Evolutionary conservation across 2,329 filamentous ascomycete species (phyloP), one percentile per base, ranked within the genome.

Genomic region (Beauveria brongniartii): DNA sequence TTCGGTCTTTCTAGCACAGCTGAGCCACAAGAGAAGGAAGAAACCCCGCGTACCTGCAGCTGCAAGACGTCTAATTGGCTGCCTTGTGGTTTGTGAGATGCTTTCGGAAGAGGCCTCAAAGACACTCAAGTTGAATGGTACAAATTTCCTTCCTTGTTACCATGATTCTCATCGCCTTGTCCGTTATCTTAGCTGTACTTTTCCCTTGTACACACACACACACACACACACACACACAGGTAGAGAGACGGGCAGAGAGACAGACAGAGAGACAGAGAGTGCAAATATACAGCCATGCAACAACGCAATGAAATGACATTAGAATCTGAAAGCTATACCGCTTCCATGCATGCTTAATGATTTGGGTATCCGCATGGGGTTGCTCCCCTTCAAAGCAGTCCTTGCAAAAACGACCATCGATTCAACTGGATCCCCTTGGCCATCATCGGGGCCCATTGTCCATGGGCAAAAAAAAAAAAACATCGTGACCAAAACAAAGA

Each of bases 331-430:
- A 53, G 56, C 56, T 59, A 51, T 41, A 50, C 34, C 37, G 47
- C 56, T 48, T 59, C 56, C 56, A 53, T 59, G 48, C 46, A 59
- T 59, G 56, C 56, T 53, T 53, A 59, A 46, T 59, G 47, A 59
- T 53, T 59, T 59, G 56, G 56, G 56, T 59, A 59, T 59, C 56
- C 56, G 56, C 56, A 59, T 53, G 56, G 56, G 56, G 56, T 52
- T 53, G 56, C 40, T 46, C 56, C 48, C 56, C 56, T 53, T 59
- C 48, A 52, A 59, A 59, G 56, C 48, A 59, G 55, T 58, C 55
- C 55, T 51, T 50, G 46, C 56, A 53, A 53, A 53, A 54, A 54
- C 28, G 43, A 46, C 58, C 51, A 37, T 47, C 30, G 20, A 26
- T 60, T 54, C 50, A 48, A 54, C 48, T 28, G 20, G 58, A 44